Evolutionary conservation across 306 rosid genomes (phyloP), one percentile per base, ranked within the genome.

Genomic region (Cicer arietinum): DNA sequence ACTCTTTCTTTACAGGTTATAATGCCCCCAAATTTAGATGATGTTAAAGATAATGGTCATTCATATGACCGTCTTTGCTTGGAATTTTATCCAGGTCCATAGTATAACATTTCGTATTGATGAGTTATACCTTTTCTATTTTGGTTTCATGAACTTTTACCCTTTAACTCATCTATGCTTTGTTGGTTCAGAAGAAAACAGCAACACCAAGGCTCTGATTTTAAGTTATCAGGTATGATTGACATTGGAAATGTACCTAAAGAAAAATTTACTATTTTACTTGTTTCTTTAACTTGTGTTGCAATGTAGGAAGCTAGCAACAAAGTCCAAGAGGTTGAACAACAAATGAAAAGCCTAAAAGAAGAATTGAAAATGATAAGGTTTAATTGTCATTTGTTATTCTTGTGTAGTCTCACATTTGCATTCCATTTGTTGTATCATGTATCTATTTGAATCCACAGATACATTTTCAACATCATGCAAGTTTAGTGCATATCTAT

Each of bases 311-410:
- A 87, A 71, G 78, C 82, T 75, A 66, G 67, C 58, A 74, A 58
- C 57, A 79, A 71, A 48, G 74, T 72, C 60, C 83, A 82, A 25
- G 22, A 74, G 75, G 83, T 79, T 79, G 85, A 83, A 37, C 88
- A 89, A 81, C 89, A 87, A 78, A 67, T 83, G 67, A 89, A 80
- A 86, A 72, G 56, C 76, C 89, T 90, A 17, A 82, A 87, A 79
- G 90, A 90, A 76, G 94, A 86, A 62, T 61, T 90, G 60, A 87
- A 61, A 20, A 87, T 82, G 48, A 80, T 89, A 51, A 73, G 8
- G 7, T 25, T 45, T 9, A 30, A 30, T 30, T 30, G 37, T 20
- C 59, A 9, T 73, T 25, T 60, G 10, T 18, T 5, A 63, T 12
- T 83, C 62, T 52, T 18, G 37, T 18, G 7, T 54, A 76, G 64